phyloP scores from a whole-genome alignment of 257 asterid genomes.

The Solanum tarijense region DNA sequence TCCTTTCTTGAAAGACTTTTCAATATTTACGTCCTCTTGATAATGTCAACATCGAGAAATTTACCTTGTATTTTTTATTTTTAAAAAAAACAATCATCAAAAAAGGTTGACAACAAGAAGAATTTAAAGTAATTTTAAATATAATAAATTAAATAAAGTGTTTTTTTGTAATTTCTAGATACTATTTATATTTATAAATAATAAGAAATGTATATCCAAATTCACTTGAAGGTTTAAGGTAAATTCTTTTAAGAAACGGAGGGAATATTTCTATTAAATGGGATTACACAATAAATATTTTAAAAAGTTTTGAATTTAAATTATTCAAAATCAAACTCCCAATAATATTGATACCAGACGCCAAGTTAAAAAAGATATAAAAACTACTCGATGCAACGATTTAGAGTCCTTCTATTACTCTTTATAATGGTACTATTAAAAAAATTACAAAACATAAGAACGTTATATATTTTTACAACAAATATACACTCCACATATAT shows the following conservation, averaged over 20 bases:
- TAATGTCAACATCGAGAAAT: neutral
- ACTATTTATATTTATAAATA: neutral
- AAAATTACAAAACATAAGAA: accelerated
- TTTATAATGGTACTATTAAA: neutral
- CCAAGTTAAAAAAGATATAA: neutral
- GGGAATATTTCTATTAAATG: too few relatives aligned
- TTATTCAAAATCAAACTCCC: too few relatives aligned
- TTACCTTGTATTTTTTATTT: neutral
- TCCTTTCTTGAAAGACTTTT: neutral
- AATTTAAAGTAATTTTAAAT: neutral
- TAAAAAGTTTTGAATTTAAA: too few relatives aligned
- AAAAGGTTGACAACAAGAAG: neutral
- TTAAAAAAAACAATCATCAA: too few relatives aligned
- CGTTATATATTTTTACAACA: neutral
- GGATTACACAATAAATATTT: too few relatives aligned
- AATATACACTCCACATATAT: neutral
- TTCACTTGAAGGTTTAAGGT: neutral
- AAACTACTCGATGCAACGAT: neutral
- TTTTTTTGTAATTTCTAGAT: too few relatives aligned
- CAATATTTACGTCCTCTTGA: neutral
- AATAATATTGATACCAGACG: too few relatives aligned
- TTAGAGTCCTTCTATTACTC: neutral
- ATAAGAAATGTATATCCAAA: too few relatives aligned
- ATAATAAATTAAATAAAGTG: neutral
- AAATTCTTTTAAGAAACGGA: neutral